Evolutionary conservation across 805 yeast genomes (phyloP), one percentile per base, ranked within the genome.

Genomic region (Wickerhamiella allomyrinae): DNA sequence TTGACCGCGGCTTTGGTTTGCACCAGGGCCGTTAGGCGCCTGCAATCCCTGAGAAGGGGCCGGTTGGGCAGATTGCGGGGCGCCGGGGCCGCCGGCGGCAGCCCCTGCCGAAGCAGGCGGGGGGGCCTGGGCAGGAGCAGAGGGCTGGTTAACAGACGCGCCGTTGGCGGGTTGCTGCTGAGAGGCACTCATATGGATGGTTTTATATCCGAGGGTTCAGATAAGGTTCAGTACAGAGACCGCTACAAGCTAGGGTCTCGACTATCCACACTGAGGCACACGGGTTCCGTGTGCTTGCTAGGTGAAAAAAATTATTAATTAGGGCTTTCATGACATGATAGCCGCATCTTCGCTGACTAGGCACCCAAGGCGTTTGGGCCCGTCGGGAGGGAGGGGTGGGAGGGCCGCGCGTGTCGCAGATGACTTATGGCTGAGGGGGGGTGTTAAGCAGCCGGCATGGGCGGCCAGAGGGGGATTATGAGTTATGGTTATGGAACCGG

Each of bases 221-320:
- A 27, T n/a, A 27, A 27, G 31, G 31, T 27, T 27, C 17, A 27
- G 31, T 27, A 27, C 31, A 27, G 31, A 27, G 31, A 27, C 31
- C 31, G 15, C 31, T 27, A 27, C 31, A n/a, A n/a, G 31, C 31
- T 27, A 27, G 31, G 31, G 31, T 27, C 31, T 27, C 14, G 31
- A 27, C 31, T 31, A 19, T 31, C 21, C 34, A 17, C 34, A 15
- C 20, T 31, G 8, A 15, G 21, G 21, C 34, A 31, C 34, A 31
- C 34, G 4, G 17, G 17, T 17, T 15, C 25, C 34, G 34, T 31
- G 34, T 31, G 34, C 34, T 31, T 31, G 34, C 34, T 31, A 31
- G 34, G 34, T 31, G 34, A 31, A 31, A 31, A 31, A 31, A 31
- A 31, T 31, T 31, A 31, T 31, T 31, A 31, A 31, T 31, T 31